These are phyloP conservation scores for Phytomonas francai DNA, from an alignment of 208 protist genomes.

Conservation along the genomic window DNA sequence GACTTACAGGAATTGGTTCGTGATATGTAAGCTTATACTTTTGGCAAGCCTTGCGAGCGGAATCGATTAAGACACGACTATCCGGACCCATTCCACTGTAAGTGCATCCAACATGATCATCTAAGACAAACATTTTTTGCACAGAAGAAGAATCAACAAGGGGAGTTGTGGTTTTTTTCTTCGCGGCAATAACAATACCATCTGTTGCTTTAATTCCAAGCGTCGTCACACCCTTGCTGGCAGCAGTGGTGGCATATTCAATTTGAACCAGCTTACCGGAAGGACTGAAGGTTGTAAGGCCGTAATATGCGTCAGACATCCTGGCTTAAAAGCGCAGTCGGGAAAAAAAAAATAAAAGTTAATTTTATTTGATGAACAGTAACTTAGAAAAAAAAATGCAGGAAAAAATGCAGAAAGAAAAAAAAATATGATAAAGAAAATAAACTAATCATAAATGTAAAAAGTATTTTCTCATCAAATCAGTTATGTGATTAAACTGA, in stretches of 20 bases:
- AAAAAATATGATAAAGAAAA: constrained; percentile 12
- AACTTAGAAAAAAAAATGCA: neutral
- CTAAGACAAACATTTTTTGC: constrained; percentile 92
- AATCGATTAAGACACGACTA: constrained; percentile 94
- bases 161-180: constrained; percentile 96
- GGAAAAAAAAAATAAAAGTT: constrained; percentile 1
- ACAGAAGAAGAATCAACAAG: constrained; percentile 94
- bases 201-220: constrained; percentile 93
- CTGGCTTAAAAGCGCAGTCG: neutral
- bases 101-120: constrained; percentile 94
- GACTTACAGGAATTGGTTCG: constrained; percentile 93
- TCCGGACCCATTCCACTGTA: constrained; percentile 99
- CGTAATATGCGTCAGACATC: constrained; percentile 95
- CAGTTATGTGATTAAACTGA: neutral
- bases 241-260: constrained; percentile 98
- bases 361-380: neutral
- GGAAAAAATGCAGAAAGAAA: neutral
- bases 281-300: constrained; percentile 99
- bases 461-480: neutral
- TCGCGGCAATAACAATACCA: constrained; percentile 99
- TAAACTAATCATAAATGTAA: neutral
- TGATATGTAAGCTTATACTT: constrained; percentile 91
- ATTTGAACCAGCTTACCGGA: constrained; percentile 99
- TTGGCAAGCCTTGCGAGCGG: constrained; percentile 95
- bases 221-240: constrained; percentile 88